phyloP scores from a whole-genome alignment of 805 yeast genomes.

The Lipomyces anomalus region DNA sequence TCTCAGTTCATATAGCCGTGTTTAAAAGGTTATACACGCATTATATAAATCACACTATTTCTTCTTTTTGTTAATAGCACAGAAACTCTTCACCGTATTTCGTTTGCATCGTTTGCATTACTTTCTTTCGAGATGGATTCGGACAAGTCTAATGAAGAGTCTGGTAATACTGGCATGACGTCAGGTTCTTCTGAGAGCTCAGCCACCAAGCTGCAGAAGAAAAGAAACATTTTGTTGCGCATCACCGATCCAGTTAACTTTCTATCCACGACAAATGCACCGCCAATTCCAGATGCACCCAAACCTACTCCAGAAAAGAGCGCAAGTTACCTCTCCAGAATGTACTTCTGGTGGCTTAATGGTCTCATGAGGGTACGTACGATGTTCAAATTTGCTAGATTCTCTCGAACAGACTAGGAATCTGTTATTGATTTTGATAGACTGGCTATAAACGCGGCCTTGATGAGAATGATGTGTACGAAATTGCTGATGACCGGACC shows the following conservation, averaged over 20 bases:
- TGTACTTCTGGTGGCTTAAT: slow-evolving; percentile 51
- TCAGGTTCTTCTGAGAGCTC: no score
- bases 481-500: slow-evolving; percentile 36
- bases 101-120: no score
- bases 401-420: slow-evolving; percentile 18
- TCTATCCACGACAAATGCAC: slow-evolving; percentile 4
- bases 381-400: slow-evolving; percentile 26
- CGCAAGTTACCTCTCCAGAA: slow-evolving; percentile 38
- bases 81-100: no score
- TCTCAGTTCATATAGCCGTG: no score
- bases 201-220: background rate
- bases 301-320: slow-evolving; percentile 17
- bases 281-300: slow-evolving; percentile 27
- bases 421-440: slow-evolving; percentile 5
- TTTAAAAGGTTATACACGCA: no score
- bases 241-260: slow-evolving; percentile 3
- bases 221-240: background rate
- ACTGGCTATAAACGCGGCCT: slow-evolving; percentile 59
- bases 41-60: no score
- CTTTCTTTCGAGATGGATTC: no score
- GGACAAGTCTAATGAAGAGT: no score
- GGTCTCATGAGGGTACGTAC: slow-evolving; percentile 41
- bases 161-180: no score
- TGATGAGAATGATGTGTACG: slow-evolving; percentile 51
- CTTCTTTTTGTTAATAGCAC: no score